Base-by-base conservation (phyloP, 495 filamentous ascomycete species). In the Penicillium macrosclerotiorum region DNA sequence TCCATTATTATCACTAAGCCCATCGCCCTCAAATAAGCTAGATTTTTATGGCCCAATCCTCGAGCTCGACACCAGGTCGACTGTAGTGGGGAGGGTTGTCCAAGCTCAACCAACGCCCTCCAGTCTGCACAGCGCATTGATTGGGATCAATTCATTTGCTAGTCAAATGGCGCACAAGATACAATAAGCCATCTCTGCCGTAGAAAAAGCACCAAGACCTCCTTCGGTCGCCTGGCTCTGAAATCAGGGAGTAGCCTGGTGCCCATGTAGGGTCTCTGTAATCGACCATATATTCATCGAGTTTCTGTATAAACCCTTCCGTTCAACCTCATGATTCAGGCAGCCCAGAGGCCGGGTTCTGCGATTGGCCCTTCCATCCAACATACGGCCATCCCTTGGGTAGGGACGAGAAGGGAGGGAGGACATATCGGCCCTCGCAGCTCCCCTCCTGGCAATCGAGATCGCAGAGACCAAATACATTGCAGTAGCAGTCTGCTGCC, bases 401-500 rank as follows among this genome's bases (percentile, higher is more conserved):
- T 14, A 78, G 52, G 20, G 61, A 66, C 3, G 73, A 70, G 47
- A 50, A 78, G 0, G 65, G 72, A 6, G 76, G 76, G 5, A 78
- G 62, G 4, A 53, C 57, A 54, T 79, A 79, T 20, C 75, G 73
- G 26, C 64, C 63, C 12, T 59, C 55, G 48, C 75, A 77, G 2
- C 53, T 60, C 14, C 62, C 57, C 17, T 51, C 42, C 1, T 57
- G 52, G 37, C 76, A 77, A 12, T 54, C 50, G 4, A 86, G 46
- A 51, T 77, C 60, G 59, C 82, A 86, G 32, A 79, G 49, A 0
- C 81, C 81, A 54, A 78, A 86, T 11, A 80, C 70, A 49, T 81
- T 80, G 64, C 83, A 86, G 48, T 84, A 83, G 52, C 83, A 86
- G 22, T 76, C 70, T 19, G 60, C 57, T 11, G 80, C 75, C 1